Conservation (phyloP, 2,329 filamentous ascomycete genomes). For the Penicillium polonicum region DNA sequence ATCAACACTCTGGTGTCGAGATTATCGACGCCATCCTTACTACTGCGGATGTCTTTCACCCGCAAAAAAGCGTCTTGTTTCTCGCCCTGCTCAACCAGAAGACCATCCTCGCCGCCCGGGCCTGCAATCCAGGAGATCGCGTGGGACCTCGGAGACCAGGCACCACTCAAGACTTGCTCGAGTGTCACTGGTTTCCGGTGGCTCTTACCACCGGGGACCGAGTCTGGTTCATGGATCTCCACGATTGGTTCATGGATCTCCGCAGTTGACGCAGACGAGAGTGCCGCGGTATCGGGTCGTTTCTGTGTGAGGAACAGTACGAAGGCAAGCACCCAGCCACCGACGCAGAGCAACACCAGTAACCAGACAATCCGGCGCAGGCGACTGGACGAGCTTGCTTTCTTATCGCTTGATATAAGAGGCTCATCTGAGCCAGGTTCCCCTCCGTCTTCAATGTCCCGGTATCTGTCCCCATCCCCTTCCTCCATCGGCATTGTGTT, state of each 20-base stretch:
- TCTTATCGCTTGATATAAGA: constrained; percentile 26
- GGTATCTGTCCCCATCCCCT: constrained; percentile 29
- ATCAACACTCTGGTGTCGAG: constrained; percentile 69
- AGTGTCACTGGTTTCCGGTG: constrained; percentile 45
- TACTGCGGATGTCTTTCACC: constrained; percentile 76
- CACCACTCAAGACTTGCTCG: constrained; percentile 41
- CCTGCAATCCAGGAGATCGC: constrained; percentile 50
- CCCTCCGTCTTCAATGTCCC: constrained; percentile 37
- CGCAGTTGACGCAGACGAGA: constrained; percentile 20
- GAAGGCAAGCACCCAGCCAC: constrained; percentile 48
- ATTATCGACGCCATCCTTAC: constrained; percentile 46
- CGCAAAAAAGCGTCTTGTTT: constrained; percentile 70
- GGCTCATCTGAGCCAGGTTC: constrained; percentile 27
- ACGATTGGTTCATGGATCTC: constrained; percentile 29
- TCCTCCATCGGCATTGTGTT: constrained; percentile 11
- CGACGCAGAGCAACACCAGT: constrained; percentile 42
- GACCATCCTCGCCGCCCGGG: constrained; percentile 64
- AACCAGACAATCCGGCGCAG: constrained; percentile 42
- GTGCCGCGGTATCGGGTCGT: constrained; percentile 33
- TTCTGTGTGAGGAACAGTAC: constrained; percentile 43
- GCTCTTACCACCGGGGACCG: constrained; percentile 33
- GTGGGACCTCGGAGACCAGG: constrained; percentile 41
- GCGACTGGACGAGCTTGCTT: constrained; percentile 29
- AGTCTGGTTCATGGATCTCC: constrained; percentile 31
- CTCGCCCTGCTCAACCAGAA: constrained; percentile 70